Evolutionary conservation across 441 rosid species (phyloP).

Genomic region (Croton laevigatus): DNA sequence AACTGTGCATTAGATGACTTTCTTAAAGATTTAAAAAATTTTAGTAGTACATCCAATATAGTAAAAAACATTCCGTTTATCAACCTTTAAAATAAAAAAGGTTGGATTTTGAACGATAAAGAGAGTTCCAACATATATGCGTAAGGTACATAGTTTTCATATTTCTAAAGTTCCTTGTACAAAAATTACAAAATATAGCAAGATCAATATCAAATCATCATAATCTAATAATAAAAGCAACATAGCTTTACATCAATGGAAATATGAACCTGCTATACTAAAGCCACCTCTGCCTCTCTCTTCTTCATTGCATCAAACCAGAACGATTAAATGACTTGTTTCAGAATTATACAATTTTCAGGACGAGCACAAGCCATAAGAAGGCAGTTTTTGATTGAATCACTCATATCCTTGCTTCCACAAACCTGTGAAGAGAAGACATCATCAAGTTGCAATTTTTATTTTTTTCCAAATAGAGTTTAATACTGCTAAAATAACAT

Average conservation of each 20-base stretch:
- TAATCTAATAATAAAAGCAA: background rate
- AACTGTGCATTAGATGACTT: no score
- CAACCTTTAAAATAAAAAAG: no score
- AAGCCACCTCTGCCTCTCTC: slow-evolving; percentile 10
- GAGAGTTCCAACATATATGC: no score
- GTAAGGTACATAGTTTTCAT: background rate
- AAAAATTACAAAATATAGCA: slow-evolving; percentile 1
- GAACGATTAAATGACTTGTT: background rate
- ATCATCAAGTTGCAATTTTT: background rate
- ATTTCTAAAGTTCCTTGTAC: background rate
- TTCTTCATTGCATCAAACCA: background rate
- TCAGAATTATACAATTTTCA: background rate
- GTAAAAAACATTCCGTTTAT: no score
- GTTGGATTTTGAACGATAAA: no score
- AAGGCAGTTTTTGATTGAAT: background rate
- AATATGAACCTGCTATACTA: background rate
- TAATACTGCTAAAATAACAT: no score
- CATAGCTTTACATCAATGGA: slow-evolving; percentile 3
- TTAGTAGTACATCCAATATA: no score
- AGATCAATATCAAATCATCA: background rate
- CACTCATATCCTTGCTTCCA: background rate
- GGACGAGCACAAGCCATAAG: slow-evolving; percentile 7
- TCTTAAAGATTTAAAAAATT: no score
- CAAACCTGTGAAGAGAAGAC: slow-evolving; percentile 4
- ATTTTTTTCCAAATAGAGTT: no score